A percentile compares a stretch with the other conserved stretches of the same genome.
phyloP scores from a whole-genome alignment of 345 rosid species.

The Viola odorata region DNA sequence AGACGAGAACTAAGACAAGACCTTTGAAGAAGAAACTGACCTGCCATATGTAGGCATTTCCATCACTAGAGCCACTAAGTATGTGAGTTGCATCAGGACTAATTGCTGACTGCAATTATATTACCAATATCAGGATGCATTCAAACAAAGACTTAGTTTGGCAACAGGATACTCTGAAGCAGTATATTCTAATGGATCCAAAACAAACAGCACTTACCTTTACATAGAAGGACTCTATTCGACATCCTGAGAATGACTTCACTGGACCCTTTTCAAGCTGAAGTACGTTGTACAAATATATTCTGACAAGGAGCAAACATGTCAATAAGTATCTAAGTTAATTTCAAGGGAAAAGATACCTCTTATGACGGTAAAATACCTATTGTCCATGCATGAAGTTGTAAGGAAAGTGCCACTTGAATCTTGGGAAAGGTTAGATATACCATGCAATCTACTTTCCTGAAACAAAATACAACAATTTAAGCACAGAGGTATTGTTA shows the following conservation, averaged over 20 bases:
- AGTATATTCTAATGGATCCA: not conserved
- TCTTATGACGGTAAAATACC: conserved; percentile 29
- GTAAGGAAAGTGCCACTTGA: conserved; percentile 64
- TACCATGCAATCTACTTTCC: conserved; percentile 68
- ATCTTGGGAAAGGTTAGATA: conserved; percentile 87
- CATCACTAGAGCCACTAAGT: conserved; percentile 88
- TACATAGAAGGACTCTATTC: conserved; percentile 73
- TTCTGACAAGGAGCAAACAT: conserved; percentile 32
- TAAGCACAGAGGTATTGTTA: not conserved
- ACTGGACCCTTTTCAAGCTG: conserved; percentile 81
- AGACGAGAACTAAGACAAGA: not conserved
- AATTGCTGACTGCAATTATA: conserved; percentile 62
- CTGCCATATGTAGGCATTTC: conserved; percentile 87
- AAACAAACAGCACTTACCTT: conserved; percentile 45
- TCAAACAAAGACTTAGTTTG: conserved; percentile 5
- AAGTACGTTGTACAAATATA: conserved; percentile 68
- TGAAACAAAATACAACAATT: conserved; percentile 24
- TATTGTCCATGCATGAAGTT: conserved; percentile 91
- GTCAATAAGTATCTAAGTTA: not conserved
- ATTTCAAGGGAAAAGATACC: not conserved
- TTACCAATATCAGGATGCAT: not conserved
- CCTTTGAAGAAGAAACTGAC: conserved; percentile 27
- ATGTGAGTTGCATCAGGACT: conserved; percentile 79
- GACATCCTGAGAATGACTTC: conserved; percentile 62
- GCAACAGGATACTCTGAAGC: not conserved